Evolutionary conservation across 805 yeast species (phyloP).

Genomic region (Candida verbasci): DNA sequence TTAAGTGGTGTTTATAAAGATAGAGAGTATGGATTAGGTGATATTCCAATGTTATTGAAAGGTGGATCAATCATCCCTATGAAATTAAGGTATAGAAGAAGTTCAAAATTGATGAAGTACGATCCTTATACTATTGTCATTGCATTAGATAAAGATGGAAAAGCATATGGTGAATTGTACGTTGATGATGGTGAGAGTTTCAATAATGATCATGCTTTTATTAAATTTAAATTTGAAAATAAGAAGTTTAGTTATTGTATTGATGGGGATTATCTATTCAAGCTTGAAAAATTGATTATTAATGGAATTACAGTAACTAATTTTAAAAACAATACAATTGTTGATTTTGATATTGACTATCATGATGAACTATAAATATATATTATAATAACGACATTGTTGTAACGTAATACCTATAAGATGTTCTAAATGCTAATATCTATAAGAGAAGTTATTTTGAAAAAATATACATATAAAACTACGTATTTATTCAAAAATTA

Average conservation of each 20-base stretch:
- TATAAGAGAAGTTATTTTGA: no score
- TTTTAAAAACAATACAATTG: constrained; percentile 26
- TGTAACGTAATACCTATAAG: no score
- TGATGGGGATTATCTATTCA: constrained; percentile 5
- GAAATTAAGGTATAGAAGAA: constrained; percentile 74
- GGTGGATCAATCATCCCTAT: constrained; percentile 76
- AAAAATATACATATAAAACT: no score
- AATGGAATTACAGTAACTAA: constrained; percentile 8
- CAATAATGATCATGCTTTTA: constrained; percentile 47
- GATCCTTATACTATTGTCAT: constrained; percentile 81
- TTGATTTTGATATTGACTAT: constrained; percentile 21
- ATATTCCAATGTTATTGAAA: constrained; percentile 66
- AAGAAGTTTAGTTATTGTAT: constrained; percentile 19
- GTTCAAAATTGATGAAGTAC: constrained; percentile 63
- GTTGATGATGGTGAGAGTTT: constrained; percentile 83
- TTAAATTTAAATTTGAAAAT: constrained; percentile 37
- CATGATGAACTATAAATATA: constrained; percentile 24
- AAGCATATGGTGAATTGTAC: constrained; percentile 59
- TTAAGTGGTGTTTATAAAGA: constrained; percentile 4
- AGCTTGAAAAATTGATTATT: constrained; percentile 2
- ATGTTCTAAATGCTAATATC: no score
- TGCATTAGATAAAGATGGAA: constrained; percentile 46
- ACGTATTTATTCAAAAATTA: no score
- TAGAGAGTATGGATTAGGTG: constrained; percentile 39
- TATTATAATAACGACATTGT: no score